These are phyloP conservation scores for Lachnellula occidentalis DNA, from an alignment of 2,329 filamentous ascomycete species.

Conservation along the genomic window DNA sequence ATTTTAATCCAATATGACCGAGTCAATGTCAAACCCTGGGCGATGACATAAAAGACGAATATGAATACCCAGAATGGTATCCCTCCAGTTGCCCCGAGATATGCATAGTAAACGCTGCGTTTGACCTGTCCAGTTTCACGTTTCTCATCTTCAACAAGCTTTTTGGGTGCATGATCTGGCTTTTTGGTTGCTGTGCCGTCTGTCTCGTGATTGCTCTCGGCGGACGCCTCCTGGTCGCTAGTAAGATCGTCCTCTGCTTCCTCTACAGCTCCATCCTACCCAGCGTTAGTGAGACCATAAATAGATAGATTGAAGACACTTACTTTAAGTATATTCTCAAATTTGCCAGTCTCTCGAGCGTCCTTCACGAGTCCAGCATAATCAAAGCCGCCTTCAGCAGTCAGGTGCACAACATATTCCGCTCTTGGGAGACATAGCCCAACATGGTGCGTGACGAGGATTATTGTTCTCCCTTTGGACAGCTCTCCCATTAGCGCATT, in stretches of 20 bases:
- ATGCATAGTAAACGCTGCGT: slow-evolving; percentile 58
- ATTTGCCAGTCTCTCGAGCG: no score
- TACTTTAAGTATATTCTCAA: no score
- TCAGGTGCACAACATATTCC: slow-evolving; percentile 56
- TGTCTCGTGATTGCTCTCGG: no score
- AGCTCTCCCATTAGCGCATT: slow-evolving; percentile 67
- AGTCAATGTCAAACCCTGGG: slow-evolving; percentile 27
- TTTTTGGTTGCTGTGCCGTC: no score
- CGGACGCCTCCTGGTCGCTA: no score
- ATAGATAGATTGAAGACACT: no score
- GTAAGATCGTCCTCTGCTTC: no score
- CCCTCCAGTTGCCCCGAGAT: slow-evolving; percentile 61
- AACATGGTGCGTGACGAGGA: slow-evolving; percentile 75
- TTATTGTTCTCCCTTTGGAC: slow-evolving; percentile 61
- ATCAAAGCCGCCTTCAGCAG: no score
- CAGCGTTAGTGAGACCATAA: no score
- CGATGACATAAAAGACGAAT: slow-evolving; percentile 44
- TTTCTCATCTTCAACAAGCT: slow-evolving; percentile 59
- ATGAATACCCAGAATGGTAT: slow-evolving; percentile 53
- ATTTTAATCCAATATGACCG: slow-evolving; percentile 58
- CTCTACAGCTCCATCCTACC: no score
- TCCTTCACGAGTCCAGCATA: slow-evolving; percentile 42
- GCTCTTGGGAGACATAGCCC: slow-evolving; percentile 62
- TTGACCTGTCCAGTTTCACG: slow-evolving; percentile 65
- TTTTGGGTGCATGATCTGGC: no score